A percentile compares a stretch with the other conserved stretches of the same genome.
Conservation (phyloP, 2,329 filamentous ascomycete species). For the Epichloe scottii region DNA sequence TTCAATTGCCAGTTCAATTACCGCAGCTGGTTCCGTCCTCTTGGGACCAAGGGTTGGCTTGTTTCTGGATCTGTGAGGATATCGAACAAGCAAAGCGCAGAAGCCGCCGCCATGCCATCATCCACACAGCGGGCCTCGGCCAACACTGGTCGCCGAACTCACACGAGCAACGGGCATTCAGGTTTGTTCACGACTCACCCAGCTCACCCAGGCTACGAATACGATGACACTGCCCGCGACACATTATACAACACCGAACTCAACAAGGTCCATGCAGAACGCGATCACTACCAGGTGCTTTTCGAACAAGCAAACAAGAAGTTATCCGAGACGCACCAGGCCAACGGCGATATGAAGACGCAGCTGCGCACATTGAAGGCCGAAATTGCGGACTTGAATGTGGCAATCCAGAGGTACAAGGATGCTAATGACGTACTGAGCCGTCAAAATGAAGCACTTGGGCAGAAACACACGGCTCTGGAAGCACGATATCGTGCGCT, state of each 20-base stretch:
- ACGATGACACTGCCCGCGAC: conserved; percentile 10
- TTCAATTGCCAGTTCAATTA: not conserved
- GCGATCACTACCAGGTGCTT: conserved; percentile 14
- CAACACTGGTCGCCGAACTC: conserved; percentile 9
- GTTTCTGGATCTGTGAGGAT: not conserved
- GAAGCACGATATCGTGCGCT: conserved; percentile 17
- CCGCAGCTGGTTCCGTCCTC: not conserved
- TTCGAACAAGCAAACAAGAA: conserved; percentile 18
- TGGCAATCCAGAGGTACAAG: conserved; percentile 8
- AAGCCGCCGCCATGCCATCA: conserved; percentile 6
- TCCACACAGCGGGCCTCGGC: conserved; percentile 9
- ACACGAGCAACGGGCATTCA: not conserved
- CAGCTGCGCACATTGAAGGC: conserved; percentile 6
- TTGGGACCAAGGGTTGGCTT: not conserved
- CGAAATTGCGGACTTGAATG: not conserved
- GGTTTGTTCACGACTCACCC: conserved; percentile 2
- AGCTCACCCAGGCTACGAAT: conserved; percentile 5
- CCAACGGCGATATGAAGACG: conserved; percentile 10
- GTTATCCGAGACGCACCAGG: conserved; percentile 14
- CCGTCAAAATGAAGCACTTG: conserved; percentile 15
- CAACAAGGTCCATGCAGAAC: conserved; percentile 12
- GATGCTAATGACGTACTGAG: conserved; percentile 5
- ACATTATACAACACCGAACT: conserved; percentile 12
- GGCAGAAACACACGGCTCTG: conserved; percentile 18
- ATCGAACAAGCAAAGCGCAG: not conserved